A percentile compares a stretch with the other conserved stretches of the same genome.
Conservation (phyloP, 441 rosid species). For the Jatropha multifida region DNA sequence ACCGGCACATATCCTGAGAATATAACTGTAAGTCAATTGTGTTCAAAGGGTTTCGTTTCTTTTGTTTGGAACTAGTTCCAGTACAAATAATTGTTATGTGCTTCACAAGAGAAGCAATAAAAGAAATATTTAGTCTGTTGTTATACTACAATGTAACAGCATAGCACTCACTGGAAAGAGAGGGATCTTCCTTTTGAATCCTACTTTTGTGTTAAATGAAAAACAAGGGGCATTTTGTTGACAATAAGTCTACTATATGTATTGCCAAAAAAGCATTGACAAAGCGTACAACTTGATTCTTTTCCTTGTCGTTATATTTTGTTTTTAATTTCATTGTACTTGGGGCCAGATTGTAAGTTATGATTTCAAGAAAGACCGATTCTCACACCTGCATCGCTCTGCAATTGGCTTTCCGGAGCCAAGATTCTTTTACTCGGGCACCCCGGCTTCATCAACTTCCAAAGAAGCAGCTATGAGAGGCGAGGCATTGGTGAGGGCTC, state of each 20-base stretch:
- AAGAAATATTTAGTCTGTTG: neutral
- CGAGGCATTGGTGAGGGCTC: slow-evolving; percentile 76
- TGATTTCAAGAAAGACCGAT: slow-evolving; percentile 88
- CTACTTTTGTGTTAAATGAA: neutral
- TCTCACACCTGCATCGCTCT: slow-evolving; percentile 70
- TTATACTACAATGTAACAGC: neutral
- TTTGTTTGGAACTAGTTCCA: neutral
- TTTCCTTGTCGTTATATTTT: neutral
- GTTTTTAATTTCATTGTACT: neutral
- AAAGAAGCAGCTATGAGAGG: slow-evolving; percentile 75
- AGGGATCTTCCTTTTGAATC: neutral
- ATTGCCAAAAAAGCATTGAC: neutral
- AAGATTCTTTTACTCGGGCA: slow-evolving; percentile 72
- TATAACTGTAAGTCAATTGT: slow-evolving; percentile 71
- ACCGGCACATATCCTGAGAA: slow-evolving; percentile 85
- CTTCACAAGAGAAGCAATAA: neutral
- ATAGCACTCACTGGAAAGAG: neutral
- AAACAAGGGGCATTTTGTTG: neutral
- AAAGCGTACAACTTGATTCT: neutral
- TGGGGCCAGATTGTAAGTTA: slow-evolving; percentile 77
- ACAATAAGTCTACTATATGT: neutral
- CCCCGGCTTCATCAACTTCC: slow-evolving; percentile 60
- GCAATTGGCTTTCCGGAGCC: slow-evolving; percentile 84
- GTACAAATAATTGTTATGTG: neutral
- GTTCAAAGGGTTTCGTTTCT: neutral